These are phyloP conservation scores for Oenanthe sinensis DNA, from an alignment of 129 eudicot species.

Conservation along the genomic window DNA sequence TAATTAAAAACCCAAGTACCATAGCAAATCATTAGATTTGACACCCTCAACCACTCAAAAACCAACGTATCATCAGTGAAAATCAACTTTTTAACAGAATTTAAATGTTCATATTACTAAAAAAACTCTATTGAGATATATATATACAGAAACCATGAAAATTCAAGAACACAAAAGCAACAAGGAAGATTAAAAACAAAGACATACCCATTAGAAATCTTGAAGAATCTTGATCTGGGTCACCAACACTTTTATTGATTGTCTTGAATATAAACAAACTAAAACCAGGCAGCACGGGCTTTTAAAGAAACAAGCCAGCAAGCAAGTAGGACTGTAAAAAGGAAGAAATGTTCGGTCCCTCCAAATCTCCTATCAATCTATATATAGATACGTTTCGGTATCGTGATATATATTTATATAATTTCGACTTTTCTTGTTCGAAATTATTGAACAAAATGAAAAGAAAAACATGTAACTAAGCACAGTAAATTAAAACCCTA, in stretches of 20 bases:
- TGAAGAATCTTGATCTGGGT: conserved; percentile 29
- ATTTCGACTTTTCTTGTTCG: not conserved
- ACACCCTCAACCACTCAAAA: conserved; percentile 2
- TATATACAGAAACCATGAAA: not conserved
- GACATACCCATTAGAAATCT: conserved; percentile 54
- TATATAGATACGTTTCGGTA: conserved; percentile 2
- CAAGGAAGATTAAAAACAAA: conserved; percentile 5
- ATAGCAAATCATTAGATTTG: conserved; percentile 2
- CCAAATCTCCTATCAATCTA: conserved; percentile 9
- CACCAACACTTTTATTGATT: conserved; percentile 23
- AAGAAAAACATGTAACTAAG: not conserved
- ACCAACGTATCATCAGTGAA: not conserved
- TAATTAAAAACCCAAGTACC: not conserved
- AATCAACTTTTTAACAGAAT: not conserved
- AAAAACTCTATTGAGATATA: not conserved
- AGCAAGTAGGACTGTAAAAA: conserved; percentile 11
- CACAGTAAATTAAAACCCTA: not conserved
- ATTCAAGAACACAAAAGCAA: conserved; percentile 4
- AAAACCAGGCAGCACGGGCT: conserved; percentile 12
- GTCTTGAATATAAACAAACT: not conserved
- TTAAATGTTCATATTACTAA: not conserved
- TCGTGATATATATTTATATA: not conserved
- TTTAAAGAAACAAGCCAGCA: conserved; percentile 2
- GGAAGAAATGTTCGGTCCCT: conserved; percentile 7
- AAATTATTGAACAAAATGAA: not conserved